Base-by-base conservation (phyloP, 1,284 basidiomycete genomes). In the Coriolopsis trogii region DNA sequence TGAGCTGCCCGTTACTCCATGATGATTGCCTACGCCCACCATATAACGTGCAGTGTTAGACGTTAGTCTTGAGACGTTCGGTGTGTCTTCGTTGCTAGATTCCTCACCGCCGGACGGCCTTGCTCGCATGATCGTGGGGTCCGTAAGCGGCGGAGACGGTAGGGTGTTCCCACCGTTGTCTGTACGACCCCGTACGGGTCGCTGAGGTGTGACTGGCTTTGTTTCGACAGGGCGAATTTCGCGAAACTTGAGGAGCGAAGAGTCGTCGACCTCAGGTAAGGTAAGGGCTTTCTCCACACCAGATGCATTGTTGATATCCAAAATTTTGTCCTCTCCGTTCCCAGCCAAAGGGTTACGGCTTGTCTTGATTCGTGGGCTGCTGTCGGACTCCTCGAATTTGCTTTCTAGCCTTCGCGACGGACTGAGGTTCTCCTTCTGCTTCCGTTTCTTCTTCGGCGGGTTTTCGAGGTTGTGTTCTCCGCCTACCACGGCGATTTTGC, bases 131-230 rank as follows among this genome's bases (percentile, higher is more conserved):
- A 3, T 5, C n/a, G 21, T 29, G 0, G 51, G 40, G 8, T 38
- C 51, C 1, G 57, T 55, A 12, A 43, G 57, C 1, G 56, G 56
- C 9, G 57, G 57, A 10, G 57, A 59, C 6, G 53, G 53, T 25
- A 59, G 53, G 6, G 53, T 55, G 9, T 34, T 39, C 10, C 33
- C 39, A 20, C 41, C 39, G 9, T 38, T 29, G 6, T 13, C 8
- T 8, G 30, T 36, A 20, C 24, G 47, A 18, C 10, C 6, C 8
- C 41, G 45, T 3, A 2, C n/a, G n/a, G 18, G 20, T n/a, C 13
- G 24, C 20, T 21, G 18, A 9, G 57, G 51, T 12, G 57, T 55
- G 3, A 39, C 25, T 4, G 57, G 53, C 2, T 45, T 24, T 4
- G 40, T 34, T 5, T 50, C 26, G 21, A 39, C 30, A 20, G 8